Evolutionary conservation across 345 rosid species (phyloP), one percentile per base, ranked within the genome.

Genomic region (Gossypium anomalum): DNA sequence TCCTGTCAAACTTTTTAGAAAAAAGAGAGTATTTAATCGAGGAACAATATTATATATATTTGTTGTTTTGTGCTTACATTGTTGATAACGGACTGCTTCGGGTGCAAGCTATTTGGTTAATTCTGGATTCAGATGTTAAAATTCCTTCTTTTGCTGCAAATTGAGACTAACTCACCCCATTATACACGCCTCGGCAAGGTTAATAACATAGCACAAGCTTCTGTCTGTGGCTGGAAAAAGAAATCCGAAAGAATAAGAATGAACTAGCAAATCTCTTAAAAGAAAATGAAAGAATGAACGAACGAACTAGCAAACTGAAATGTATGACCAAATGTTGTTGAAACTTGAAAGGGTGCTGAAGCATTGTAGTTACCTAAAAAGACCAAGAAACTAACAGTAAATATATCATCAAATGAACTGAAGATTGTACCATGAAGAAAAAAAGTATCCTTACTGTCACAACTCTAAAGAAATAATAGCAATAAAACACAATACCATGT

Each of bases 391-490:
- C 19, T 4, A 34, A 27, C 58, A 34, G 41, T 34, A 45, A 49
- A 71, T 11, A 60, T 38, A 67, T 9, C 53, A 67, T 7, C 41
- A 47, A 59, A 67, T 20, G 23, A 51, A 20, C 49, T 63, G 51
- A 57, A 48, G 25, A 25, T 34, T 73, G 8, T 64, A 23, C 9
- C 53, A 48, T 23, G 34, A 34, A 68, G 34, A 16, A 20, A 51
- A 65, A 58, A 43, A 71, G 45, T 12, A 59, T 43, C 57, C 72
- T 43, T 17, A 78, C 74, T 68, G 71, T 80, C 78, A 81, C 78
- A 82, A 78, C 75, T 48, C 53, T 67, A 16, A 20, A 66, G 67
- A 45, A 38, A 22, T 67, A 56, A 56, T 56, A 56, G 60, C 27
- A 68, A 63, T 60, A 77, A 38, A 70, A 62, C 38, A 73, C 67